A percentile compares a stretch with the other conserved stretches of the same genome.
Evolutionary conservation across 352 stramenopile genomes (phyloP).

Genomic region (Pythium utonaiense): DNA sequence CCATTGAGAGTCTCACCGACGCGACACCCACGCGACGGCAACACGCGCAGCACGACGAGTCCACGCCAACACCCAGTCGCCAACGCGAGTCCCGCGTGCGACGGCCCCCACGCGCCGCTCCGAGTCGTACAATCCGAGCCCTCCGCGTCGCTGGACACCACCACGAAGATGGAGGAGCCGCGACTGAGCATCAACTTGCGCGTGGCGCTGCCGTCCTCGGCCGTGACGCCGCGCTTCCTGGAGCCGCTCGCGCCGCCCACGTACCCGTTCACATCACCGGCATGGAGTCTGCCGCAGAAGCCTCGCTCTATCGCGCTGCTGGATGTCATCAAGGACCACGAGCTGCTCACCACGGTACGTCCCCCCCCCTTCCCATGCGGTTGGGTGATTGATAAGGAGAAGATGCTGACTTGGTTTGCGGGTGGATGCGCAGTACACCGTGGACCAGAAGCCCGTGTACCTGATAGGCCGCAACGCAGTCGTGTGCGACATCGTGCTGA

Average conservation of each 20-base stretch:
- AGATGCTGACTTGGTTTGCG: background rate
- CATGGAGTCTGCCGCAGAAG: slow-evolving; percentile 48
- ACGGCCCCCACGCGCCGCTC: background rate
- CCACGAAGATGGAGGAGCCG: slow-evolving; percentile 29
- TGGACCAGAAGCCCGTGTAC: slow-evolving; percentile 75
- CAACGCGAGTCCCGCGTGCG: background rate
- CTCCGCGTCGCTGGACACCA: background rate
- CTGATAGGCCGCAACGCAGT: slow-evolving; percentile 71
- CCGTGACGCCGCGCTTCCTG: slow-evolving; percentile 57
- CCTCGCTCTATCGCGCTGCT: slow-evolving; percentile 59
- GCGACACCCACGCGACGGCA: background rate
- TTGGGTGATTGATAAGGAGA: no score
- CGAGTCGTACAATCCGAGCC: no score
- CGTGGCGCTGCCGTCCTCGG: slow-evolving; percentile 23
- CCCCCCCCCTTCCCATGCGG: no score
- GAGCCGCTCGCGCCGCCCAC: slow-evolving; percentile 60
- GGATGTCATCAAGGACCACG: slow-evolving; percentile 82
- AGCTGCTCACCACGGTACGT: slow-evolving; percentile 68
- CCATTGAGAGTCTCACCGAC: background rate
- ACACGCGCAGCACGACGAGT: background rate
- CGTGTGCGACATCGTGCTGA: slow-evolving; percentile 77
- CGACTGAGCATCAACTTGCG: slow-evolving; percentile 49
- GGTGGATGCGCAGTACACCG: slow-evolving; percentile 66
- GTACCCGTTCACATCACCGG: slow-evolving; percentile 58
- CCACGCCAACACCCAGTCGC: background rate